phyloP scores from a whole-genome alignment of 768 basidiomycete genomes.

The Rossbeevera mucosa region DNA sequence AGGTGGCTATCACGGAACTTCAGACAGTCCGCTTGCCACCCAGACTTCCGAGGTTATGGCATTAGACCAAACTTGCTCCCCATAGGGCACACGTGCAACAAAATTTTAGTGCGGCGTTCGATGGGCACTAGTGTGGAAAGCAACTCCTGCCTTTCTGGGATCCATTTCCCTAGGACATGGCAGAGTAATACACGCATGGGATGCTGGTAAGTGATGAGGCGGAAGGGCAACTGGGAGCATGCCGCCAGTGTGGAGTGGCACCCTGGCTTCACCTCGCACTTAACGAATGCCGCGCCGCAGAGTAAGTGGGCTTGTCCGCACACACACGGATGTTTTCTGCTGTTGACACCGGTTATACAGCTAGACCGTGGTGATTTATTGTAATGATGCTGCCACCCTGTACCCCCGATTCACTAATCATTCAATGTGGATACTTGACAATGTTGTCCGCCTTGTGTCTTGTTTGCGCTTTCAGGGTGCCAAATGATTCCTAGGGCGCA shows the following conservation, averaged over 20 bases:
- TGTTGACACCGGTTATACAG: conserved; percentile 11
- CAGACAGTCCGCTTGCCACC: conserved; percentile 58
- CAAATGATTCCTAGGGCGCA: not conserved
- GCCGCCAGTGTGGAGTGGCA: not conserved
- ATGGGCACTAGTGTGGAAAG: conserved; percentile 48
- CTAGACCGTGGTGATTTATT: conserved; percentile 1
- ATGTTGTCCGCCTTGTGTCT: conserved; percentile 1
- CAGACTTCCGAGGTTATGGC: conserved; percentile 47
- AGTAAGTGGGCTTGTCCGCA: conserved; percentile 4
- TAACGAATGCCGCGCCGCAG: not conserved
- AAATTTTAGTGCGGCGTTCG: conserved; percentile 60
- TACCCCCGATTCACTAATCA: conserved; percentile 10
- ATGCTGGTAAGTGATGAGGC: conserved; percentile 12
- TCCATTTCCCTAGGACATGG: conserved; percentile 48
- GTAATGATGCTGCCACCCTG: conserved; percentile 13
- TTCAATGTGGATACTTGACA: conserved; percentile 2
- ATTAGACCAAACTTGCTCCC: conserved; percentile 48
- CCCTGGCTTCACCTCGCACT: not conserved
- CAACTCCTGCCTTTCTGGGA: conserved; percentile 49
- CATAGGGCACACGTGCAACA: conserved; percentile 37
- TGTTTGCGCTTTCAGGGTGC: conserved; percentile 4
- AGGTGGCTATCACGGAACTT: conserved; percentile 28
- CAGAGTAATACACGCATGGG: conserved; percentile 59
- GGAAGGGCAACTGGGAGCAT: conserved; percentile 1
- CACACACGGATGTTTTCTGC: not conserved